Conservation (phyloP, 2,329 filamentous ascomycete genomes). For the Mycosphaerella sp. region DNA sequence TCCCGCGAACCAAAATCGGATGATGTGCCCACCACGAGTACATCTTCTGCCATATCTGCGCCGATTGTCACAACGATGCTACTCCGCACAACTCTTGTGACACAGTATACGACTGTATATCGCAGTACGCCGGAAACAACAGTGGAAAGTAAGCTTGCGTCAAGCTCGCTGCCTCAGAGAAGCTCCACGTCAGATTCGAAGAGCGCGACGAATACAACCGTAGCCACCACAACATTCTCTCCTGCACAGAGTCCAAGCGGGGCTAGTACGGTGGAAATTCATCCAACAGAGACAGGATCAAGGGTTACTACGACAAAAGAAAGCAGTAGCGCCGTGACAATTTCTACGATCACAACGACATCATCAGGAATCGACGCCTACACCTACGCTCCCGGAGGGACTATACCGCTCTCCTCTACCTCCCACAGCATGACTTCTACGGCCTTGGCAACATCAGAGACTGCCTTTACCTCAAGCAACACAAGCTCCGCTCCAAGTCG, state of each 20-base stretch:
- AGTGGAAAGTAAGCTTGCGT: background rate
- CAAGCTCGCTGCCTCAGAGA: background rate
- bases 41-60: background rate
- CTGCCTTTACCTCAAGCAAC: background rate
- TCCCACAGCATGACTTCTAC: background rate
- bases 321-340: background rate
- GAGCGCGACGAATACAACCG: background rate
- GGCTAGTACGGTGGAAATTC: background rate
- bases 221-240: background rate
- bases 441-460: background rate
- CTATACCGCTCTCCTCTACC: too few relatives aligned
- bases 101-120: conserved; percentile 22
- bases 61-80: background rate
- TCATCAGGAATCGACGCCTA: background rate
- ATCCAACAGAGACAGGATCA: background rate
- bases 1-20: background rate
- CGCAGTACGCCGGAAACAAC: conserved; percentile 1
- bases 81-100: conserved; percentile 21
- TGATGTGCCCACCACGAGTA: background rate
- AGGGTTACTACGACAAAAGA: background rate
- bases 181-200: background rate
- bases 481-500: background rate
- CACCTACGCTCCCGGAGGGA: background rate
- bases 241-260: background rate
- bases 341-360: background rate